Evolutionary conservation across 345 rosid genomes (phyloP).

Genomic region (Lumnitzera racemosa): DNA sequence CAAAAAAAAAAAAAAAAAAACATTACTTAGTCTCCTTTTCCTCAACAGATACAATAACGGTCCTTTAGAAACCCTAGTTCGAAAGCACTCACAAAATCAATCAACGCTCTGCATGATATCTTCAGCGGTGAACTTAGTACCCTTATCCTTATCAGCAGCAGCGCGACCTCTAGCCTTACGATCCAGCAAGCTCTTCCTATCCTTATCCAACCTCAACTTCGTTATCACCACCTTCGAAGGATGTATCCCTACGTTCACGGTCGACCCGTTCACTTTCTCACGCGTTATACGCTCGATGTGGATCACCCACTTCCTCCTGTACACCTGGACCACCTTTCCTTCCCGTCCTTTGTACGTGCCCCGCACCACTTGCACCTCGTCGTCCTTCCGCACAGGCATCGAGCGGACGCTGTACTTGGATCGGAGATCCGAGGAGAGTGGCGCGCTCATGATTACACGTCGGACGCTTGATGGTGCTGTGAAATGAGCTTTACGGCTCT

Average conservation of each 20-base stretch:
- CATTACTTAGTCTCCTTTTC: too few relatives aligned
- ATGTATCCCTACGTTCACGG: slow-evolving; percentile 14
- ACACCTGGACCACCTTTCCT: slow-evolving; percentile 20
- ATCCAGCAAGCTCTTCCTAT: slow-evolving; percentile 17
- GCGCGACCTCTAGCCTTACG: slow-evolving; percentile 18
- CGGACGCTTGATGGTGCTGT: slow-evolving; percentile 21
- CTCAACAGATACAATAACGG: too few relatives aligned
- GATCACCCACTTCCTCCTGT: slow-evolving; percentile 20
- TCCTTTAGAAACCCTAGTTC: too few relatives aligned
- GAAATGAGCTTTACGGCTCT: slow-evolving; percentile 21
- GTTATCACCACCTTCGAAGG: slow-evolving; percentile 16
- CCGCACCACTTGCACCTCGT: slow-evolving; percentile 18
- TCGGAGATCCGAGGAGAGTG: slow-evolving; percentile 15
- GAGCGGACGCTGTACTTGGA: slow-evolving; percentile 8
- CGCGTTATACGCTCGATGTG: slow-evolving; percentile 20
- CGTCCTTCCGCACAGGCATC: slow-evolving; percentile 23
- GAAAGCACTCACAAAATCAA: not conserved
- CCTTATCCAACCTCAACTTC: slow-evolving; percentile 16
- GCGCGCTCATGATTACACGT: slow-evolving; percentile 20
- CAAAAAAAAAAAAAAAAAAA: too few relatives aligned
- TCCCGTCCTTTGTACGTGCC: slow-evolving; percentile 19
- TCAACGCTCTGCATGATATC: slow-evolving; percentile 13
- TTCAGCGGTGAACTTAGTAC: slow-evolving; percentile 19
- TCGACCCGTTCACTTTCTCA: slow-evolving; percentile 20
- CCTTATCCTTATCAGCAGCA: slow-evolving; percentile 19